phyloP scores from a whole-genome alignment of 495 filamentous ascomycete genomes.

The Trichocladium uniseriatum region DNA sequence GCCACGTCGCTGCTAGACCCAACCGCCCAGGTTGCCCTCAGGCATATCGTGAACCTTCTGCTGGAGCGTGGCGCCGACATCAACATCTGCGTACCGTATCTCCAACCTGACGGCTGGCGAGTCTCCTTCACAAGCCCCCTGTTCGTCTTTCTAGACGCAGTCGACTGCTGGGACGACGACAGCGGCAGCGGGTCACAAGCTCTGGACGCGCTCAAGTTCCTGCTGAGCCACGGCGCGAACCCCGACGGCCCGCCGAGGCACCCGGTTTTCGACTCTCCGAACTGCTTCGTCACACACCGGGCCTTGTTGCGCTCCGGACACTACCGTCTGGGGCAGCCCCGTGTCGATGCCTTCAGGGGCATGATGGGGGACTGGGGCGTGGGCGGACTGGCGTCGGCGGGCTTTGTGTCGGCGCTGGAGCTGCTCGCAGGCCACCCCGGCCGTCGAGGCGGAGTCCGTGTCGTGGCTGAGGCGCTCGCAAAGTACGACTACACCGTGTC shows the following conservation, averaged over 20 bases:
- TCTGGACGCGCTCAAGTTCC: not conserved
- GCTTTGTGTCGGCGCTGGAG: not conserved
- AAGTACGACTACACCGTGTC: not conserved
- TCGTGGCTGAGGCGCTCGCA: not conserved
- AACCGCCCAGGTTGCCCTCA: too few relatives aligned
- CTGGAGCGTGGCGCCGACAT: not conserved
- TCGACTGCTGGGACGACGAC: not conserved
- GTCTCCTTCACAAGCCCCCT: not conserved
- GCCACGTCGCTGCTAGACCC: too few relatives aligned
- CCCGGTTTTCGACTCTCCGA: not conserved
- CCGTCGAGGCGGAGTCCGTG: not conserved
- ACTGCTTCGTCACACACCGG: not conserved
- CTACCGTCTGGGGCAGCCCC: not conserved
- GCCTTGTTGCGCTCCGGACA: not conserved
- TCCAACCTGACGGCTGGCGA: not conserved
- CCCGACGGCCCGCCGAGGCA: not conserved
- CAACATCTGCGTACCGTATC: not conserved
- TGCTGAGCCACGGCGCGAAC: not conserved
- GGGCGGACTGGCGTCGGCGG: not conserved
- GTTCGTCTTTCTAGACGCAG: not conserved
- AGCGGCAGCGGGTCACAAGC: too few relatives aligned
- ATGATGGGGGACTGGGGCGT: not conserved
- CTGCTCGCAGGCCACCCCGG: not conserved
- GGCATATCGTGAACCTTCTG: not conserved
- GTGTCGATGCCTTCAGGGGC: not conserved